These are phyloP conservation scores for Colletotrichum sp. DNA, from an alignment of 2,329 filamentous ascomycete genomes.

Conservation along the genomic window DNA sequence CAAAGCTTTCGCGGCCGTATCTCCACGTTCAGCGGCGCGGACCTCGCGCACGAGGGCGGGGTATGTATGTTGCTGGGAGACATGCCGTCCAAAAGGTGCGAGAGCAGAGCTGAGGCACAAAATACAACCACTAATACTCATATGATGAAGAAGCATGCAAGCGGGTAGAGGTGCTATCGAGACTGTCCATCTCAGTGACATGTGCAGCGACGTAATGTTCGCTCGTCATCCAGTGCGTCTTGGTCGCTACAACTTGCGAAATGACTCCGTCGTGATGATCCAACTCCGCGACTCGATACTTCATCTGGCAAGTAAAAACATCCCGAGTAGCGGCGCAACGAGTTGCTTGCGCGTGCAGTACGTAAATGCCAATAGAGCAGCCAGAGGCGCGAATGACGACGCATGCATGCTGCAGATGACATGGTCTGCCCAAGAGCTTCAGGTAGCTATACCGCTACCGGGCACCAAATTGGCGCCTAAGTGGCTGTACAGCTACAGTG, in stretches of 20 bases:
- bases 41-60: background rate
- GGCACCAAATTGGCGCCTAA: background rate
- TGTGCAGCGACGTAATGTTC: background rate
- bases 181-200: background rate
- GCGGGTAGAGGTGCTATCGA: background rate
- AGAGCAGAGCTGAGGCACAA: slow-evolving; percentile 10
- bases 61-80: slow-evolving; percentile 14
- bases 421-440: background rate
- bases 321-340: background rate
- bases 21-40: background rate
- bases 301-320: background rate
- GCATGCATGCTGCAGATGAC: slow-evolving; percentile 22
- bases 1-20: background rate
- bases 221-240: background rate
- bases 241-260: background rate
- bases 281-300: background rate
- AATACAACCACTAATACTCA: slow-evolving; percentile 11
- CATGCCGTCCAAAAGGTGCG: background rate
- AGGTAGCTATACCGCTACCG: slow-evolving; percentile 11
- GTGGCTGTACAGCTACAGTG: slow-evolving; percentile 15
- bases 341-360: slow-evolving; percentile 20
- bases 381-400: slow-evolving; percentile 15
- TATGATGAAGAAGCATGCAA: background rate
- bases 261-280: background rate
- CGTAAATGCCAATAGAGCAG: background rate